Evolutionary conservation across 2,329 filamentous ascomycete genomes (phyloP).

Genomic region (Blumeria graminis): DNA sequence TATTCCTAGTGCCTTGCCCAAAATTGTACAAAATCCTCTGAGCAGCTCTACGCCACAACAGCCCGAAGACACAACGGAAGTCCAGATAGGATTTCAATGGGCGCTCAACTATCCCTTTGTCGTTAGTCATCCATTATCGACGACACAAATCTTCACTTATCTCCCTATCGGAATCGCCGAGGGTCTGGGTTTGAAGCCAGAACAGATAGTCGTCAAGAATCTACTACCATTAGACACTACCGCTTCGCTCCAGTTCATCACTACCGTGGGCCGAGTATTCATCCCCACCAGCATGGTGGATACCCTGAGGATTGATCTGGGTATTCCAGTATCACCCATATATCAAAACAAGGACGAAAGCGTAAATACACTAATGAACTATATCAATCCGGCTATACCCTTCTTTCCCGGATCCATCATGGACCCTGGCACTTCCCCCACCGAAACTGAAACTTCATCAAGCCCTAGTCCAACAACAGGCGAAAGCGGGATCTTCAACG

Average conservation of each 20-base stretch:
- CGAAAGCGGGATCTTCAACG: constrained; percentile 19
- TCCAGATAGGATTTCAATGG: constrained; percentile 68
- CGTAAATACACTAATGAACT: constrained; percentile 46
- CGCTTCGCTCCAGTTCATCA: constrained; percentile 47
- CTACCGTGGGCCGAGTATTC: constrained; percentile 53
- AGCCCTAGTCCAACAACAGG: constrained; percentile 12
- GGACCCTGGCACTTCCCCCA: constrained; percentile 13
- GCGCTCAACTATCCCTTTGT: constrained; percentile 71
- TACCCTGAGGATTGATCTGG: constrained; percentile 42
- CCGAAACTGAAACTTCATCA: constrained; percentile 18
- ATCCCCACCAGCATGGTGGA: constrained; percentile 49
- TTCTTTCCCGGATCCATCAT: constrained; percentile 20
- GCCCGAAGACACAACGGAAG: constrained; percentile 35
- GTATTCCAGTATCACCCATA: constrained; percentile 44
- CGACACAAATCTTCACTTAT: constrained; percentile 63
- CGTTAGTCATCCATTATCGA: constrained; percentile 41
- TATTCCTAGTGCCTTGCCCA: constrained; percentile 9
- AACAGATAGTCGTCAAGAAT: constrained; percentile 40
- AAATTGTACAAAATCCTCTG: constrained; percentile 12
- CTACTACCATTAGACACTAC: constrained; percentile 58
- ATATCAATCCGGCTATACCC: constrained; percentile 61
- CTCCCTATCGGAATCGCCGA: constrained; percentile 36
- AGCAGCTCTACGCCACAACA: constrained; percentile 4
- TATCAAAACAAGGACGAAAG: constrained; percentile 46
- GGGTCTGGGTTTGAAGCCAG: constrained; percentile 23